Conservation (phyloP, 768 basidiomycete species). For the Boletus vinaceobasis region DNA sequence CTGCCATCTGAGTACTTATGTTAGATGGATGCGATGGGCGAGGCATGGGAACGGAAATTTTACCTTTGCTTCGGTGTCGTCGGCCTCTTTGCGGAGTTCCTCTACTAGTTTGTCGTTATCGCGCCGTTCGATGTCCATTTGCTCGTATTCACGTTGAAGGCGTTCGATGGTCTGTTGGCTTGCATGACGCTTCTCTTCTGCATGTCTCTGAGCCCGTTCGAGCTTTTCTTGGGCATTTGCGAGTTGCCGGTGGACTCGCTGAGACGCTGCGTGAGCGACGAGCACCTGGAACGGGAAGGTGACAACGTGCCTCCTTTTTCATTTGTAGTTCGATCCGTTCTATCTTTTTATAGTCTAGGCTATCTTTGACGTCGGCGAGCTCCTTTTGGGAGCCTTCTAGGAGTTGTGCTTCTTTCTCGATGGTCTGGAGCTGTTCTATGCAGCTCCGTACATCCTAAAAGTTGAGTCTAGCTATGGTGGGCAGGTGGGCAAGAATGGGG, state of each 20-base stretch:
- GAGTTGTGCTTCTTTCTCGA: constrained; percentile 62
- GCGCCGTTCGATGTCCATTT: constrained; percentile 70
- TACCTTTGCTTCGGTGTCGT: constrained; percentile 66
- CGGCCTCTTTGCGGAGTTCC: constrained; percentile 68
- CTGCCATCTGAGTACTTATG: constrained; percentile 55
- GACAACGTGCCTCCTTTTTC: constrained; percentile 56
- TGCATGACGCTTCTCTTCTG: constrained; percentile 74
- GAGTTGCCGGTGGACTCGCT: constrained; percentile 83
- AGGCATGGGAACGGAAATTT: not conserved
- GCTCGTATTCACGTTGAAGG: constrained; percentile 73
- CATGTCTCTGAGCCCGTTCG: constrained; percentile 71
- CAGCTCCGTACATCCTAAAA: constrained; percentile 66
- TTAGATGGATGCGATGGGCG: not conserved
- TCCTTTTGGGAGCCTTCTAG: constrained; percentile 67
- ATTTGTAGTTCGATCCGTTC: constrained; percentile 68
- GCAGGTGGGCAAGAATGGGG: not conserved
- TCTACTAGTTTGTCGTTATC: constrained; percentile 80
- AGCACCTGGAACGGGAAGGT: not conserved
- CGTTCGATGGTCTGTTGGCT: constrained; percentile 72
- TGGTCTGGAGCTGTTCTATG: constrained; percentile 71
- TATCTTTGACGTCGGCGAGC: constrained; percentile 63
- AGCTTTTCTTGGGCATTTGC: constrained; percentile 81
- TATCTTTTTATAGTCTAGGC: constrained; percentile 68
- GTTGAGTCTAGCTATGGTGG: not conserved
- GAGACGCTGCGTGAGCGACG: not conserved